phyloP scores from a whole-genome alignment of 179 eudicot species.

The Spergularia azorica region DNA sequence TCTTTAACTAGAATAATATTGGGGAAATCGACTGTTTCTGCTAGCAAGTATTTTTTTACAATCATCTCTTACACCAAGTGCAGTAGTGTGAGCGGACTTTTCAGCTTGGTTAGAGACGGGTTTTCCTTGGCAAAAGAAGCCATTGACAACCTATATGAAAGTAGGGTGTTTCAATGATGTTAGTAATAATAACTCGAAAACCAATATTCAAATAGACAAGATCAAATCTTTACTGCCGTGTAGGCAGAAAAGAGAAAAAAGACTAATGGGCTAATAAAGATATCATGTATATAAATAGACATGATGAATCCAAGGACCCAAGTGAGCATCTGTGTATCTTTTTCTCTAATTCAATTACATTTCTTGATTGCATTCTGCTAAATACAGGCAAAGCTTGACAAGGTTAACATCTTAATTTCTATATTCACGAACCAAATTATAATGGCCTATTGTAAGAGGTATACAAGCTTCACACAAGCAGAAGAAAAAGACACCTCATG shows the following conservation, averaged over 20 bases:
- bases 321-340: background rate
- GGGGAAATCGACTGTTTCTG: background rate
- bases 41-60: conserved; percentile 5
- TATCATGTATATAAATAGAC: background rate
- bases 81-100: conserved; percentile 47
- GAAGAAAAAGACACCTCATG: conserved; percentile 65
- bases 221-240: background rate
- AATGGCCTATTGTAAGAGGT: background rate
- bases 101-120: conserved; percentile 45
- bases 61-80: conserved; percentile 73
- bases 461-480: conserved; percentile 3
- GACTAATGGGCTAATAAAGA: background rate
- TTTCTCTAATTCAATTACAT: background rate
- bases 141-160: conserved; percentile 79
- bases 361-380: background rate
- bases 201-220: conserved; percentile 1
- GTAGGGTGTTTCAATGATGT: background rate
- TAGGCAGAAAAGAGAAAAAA: background rate
- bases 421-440: background rate
- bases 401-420: background rate
- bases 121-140: conserved; percentile 76
- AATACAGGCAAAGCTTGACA: background rate
- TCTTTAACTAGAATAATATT: conserved; percentile 5
- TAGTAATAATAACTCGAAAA: background rate
- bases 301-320: background rate